Evolutionary conservation across 2,329 filamentous ascomycete species (phyloP), one percentile per base, ranked within the genome.

Genomic region (Colletotrichum shisoi): DNA sequence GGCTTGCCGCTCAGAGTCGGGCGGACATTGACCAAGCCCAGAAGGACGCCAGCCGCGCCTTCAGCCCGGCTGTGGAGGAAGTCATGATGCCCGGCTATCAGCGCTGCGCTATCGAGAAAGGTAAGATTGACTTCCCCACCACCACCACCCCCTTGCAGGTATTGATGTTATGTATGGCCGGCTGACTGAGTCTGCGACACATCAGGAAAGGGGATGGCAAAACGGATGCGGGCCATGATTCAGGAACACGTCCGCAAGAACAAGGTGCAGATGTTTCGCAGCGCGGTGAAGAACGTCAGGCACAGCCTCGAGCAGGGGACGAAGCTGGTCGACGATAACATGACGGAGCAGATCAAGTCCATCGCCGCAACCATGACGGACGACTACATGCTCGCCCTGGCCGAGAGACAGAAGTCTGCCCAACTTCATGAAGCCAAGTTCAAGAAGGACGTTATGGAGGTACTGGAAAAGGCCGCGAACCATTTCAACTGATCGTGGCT

Each of bases 361-460:
- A 56, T 65, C 7, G 37, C 2, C 17, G 17, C 13, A 2, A 27
- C 53, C 4, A 46, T 58, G 46, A n/a, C 44, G 13, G 45, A 17
- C 4, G 63, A 67, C 46, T 67, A 67, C 24, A 63, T 39, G 6
- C 17, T 67, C 3, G 63, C 63, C 0, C 15, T 67, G 8, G 34
- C 46, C 2, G 27, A 53, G 13, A 62, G 24, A 5, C 27, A 58
- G 21, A 17, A 54, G 11, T 67, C 53, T 6, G 46, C n/a, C 12
- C 59, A 21, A 17, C 39, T 7, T 3, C 13, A 21, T 2, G 63
- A 67, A 12, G 42, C 40, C 24, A 21, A n/a, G 0, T 58, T 48
- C 9, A 63, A 58, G 46, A 3, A 12, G 13, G 13, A 13, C 2
- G 58, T 67, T 21, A 39, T 21, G 21, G 17, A n/a, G 17, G 21